These are phyloP conservation scores for Chlamydomonas incerta DNA, from an alignment of 139 green algal genomes.

Conservation along the genomic window DNA sequence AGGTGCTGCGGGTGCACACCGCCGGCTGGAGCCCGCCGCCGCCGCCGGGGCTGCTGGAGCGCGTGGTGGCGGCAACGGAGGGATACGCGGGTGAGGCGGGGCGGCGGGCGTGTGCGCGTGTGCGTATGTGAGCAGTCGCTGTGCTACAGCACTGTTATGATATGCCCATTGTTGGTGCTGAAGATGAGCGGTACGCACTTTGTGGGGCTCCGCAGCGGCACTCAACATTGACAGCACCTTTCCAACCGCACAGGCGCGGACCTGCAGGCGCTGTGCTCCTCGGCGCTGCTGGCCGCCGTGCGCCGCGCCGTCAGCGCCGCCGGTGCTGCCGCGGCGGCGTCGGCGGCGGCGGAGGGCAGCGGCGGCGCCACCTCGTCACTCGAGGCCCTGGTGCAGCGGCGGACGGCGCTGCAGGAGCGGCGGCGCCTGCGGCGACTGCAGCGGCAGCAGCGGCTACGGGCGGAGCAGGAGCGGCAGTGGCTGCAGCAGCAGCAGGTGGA, in stretches of 20 bases:
- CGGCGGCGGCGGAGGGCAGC: neutral
- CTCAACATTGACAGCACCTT: too few species aligned
- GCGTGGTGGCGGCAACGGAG: conserved; percentile 67
- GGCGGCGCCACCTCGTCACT: neutral
- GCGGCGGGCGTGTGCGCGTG: neutral
- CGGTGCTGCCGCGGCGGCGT: neutral
- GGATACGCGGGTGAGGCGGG: conserved; percentile 65
- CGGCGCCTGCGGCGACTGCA: neutral
- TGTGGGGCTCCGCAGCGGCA: too few species aligned
- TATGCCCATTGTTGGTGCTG: too few species aligned
- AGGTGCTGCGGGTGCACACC: conserved; percentile 44
- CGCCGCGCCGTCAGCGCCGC: neutral
- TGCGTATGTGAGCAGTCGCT: too few species aligned
- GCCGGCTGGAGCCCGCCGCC: conserved; percentile 57
- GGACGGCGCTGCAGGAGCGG: neutral
- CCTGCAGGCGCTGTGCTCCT: conserved; percentile 72
- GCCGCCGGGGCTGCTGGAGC: conserved; percentile 19
- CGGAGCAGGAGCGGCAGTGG: neutral
- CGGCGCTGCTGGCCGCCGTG: conserved; percentile 71
- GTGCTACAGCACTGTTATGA: too few species aligned
- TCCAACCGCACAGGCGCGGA: conserved; percentile 70
- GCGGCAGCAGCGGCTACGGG: neutral
- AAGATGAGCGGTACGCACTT: too few species aligned
- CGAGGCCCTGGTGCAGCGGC: neutral
- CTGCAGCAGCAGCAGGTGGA: neutral